phyloP scores from a whole-genome alignment of 345 rosid genomes.

The Orychophragmus violaceus region DNA sequence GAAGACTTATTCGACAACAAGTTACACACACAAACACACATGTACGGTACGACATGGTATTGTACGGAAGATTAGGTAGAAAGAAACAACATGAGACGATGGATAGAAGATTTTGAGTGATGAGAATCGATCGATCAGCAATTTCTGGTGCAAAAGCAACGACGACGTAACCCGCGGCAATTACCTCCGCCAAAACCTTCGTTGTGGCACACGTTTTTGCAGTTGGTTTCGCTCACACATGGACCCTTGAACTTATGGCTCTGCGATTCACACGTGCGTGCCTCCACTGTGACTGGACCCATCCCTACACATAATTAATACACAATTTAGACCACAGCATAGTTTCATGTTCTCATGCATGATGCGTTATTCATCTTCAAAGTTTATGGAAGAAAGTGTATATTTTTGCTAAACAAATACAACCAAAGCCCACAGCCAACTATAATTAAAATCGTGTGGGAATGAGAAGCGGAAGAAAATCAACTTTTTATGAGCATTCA shows the following conservation, averaged over 20 bases:
- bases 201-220: no score
- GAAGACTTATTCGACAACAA: conserved; percentile 13
- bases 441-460: neutral
- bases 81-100: neutral
- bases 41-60: no score
- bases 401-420: neutral
- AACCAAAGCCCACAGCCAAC: neutral
- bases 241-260: conserved; percentile 42
- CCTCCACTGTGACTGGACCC: conserved; percentile 33
- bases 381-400: neutral
- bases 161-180: no score
- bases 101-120: neutral
- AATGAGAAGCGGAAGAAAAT: neutral
- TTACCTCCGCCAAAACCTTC: no score
- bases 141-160: conserved; percentile 41
- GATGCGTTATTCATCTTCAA: neutral
- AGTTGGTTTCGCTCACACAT: no score
- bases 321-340: neutral
- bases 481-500: neutral
- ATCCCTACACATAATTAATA: neutral
- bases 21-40: conserved; percentile 4
- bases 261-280: conserved; percentile 35
- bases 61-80: neutral
- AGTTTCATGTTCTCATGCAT: neutral
- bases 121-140: conserved; percentile 27